These are phyloP conservation scores for Boletus vinaceobasis DNA, from an alignment of 768 basidiomycete genomes.

Conservation along the genomic window DNA sequence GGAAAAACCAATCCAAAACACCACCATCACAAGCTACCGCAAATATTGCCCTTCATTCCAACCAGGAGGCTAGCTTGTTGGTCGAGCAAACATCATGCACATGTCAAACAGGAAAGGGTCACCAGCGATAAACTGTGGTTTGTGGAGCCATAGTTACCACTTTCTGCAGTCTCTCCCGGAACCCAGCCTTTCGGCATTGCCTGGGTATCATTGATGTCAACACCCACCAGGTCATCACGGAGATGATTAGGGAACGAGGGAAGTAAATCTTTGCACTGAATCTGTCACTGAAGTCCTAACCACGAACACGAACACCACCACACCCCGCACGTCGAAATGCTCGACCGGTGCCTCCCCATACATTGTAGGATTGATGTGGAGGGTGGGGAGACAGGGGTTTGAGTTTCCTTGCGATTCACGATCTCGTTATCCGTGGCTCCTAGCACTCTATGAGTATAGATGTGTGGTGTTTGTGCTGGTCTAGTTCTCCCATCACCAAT, in stretches of 20 bases:
- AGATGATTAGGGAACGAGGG: background rate
- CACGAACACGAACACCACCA: background rate
- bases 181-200: background rate
- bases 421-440: background rate
- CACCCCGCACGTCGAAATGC: background rate
- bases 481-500: background rate
- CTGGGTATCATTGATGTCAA: background rate
- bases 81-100: background rate
- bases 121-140: background rate
- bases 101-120: background rate
- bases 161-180: background rate
- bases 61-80: background rate
- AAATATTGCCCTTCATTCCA: background rate
- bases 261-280: background rate
- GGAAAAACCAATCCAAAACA: no score
- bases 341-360: no score
- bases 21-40: background rate
- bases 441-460: no score
- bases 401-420: background rate
- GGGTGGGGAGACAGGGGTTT: background rate
- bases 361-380: background rate
- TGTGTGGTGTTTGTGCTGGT: no score
- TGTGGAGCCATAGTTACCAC: background rate
- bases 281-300: background rate
- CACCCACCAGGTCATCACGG: background rate